Base-by-base conservation (phyloP, 2,329 filamentous ascomycete genomes). In the Ophidiomyces ophidiicola region DNA sequence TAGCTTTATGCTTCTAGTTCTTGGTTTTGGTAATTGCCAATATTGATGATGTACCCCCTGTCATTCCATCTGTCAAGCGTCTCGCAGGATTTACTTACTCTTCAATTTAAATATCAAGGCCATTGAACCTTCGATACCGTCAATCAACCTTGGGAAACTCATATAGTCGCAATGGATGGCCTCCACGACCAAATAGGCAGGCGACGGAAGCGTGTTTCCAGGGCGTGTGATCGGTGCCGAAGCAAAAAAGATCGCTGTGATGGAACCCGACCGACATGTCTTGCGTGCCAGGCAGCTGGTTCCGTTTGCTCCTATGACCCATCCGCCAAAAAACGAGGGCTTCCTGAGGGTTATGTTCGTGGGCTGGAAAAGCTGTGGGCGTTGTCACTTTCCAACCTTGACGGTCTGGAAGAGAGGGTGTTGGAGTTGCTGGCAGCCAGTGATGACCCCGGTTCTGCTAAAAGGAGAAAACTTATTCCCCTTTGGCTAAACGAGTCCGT, bases 201-300 rank as follows among this genome's bases (percentile, higher is more conserved):
- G 31, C 26, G 40, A 23, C 34, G 63, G 32, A 63, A 64, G 53
- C 61, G 63, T 51, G 62, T 66, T 30, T 66, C 63, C 14, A 56
- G 62, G 43, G 63, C 63, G 42, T 67, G 63, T 46, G 58, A 64
- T 44, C 57, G 62, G 31, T 67, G 63, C 53, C 59, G 63, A 43
- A 61, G 58, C 41, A 64, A 64, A 46, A 64, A 64, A 53, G 59
- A 62, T 46, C 63, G 63, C 53, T 67, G 63, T 45, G 63, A 67
- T 47, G 63, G 63, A 11, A 48, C 54, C 21, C 59, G 59, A 45
- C 63, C 63, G 24, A 52, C 58, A 29, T 67, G 63, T 42, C 60
- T 60, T 20, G 60, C 60, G 42, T 67, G 63, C 43, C 53, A 54
- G 39, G 55, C 52, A 15, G 58, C 60, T 6, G 57, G 56, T 42